Evolutionary conservation across 2,329 filamentous ascomycete species (phyloP).

Genomic region (Diaporthe humulicola): DNA sequence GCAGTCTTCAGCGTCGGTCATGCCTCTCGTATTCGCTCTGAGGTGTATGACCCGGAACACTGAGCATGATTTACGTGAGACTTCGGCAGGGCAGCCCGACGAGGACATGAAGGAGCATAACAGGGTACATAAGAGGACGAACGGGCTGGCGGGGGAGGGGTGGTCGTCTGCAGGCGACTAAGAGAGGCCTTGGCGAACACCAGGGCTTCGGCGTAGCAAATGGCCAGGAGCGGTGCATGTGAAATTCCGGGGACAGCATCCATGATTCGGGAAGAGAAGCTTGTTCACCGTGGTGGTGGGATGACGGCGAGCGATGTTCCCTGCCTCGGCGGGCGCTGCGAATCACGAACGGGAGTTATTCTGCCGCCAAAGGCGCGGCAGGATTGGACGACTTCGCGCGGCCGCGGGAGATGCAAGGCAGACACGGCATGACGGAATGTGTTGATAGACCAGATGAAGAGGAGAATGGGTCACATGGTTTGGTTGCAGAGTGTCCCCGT

Average conservation of each 20-base stretch:
- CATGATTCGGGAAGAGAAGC: conserved; percentile 11
- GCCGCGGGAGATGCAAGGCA: neutral
- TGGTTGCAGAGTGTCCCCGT: neutral
- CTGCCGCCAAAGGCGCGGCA: neutral
- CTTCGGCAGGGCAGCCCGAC: neutral
- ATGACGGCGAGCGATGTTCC: neutral
- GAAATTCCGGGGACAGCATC: neutral
- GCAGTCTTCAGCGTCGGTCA: neutral
- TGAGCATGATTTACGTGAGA: conserved; percentile 16
- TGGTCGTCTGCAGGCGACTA: neutral
- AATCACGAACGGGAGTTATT: neutral
- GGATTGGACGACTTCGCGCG: conserved; percentile 19
- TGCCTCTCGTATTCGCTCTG: conserved; percentile 16
- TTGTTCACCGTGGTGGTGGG: conserved; percentile 12
- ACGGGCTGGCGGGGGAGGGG: neutral
- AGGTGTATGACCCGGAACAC: neutral
- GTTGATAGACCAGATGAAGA: neutral
- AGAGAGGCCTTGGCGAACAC: conserved; percentile 2
- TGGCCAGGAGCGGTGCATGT: conserved; percentile 1
- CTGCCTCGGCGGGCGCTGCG: conserved; percentile 16
- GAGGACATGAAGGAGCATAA: neutral
- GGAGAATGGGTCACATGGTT: neutral
- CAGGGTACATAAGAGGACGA: neutral
- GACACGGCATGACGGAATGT: neutral
- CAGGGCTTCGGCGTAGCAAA: neutral